Conservation (phyloP, 2,329 filamentous ascomycete species). For the Exophiala mesophila region DNA sequence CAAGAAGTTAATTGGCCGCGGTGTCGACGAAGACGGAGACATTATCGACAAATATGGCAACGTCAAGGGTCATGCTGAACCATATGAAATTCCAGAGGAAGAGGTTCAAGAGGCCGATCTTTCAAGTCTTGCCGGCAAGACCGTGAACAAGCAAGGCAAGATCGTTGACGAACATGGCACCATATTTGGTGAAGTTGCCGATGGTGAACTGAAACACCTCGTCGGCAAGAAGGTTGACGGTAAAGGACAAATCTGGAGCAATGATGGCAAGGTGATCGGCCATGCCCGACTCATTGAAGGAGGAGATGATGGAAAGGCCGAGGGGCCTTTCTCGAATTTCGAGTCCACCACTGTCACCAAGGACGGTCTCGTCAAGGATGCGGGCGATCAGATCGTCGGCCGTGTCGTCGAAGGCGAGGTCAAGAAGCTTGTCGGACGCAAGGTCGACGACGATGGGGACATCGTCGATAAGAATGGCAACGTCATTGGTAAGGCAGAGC, state of each 20-base stretch:
- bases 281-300: constrained; percentile 54
- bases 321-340: constrained; percentile 54
- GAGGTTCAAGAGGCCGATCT: constrained; percentile 47
- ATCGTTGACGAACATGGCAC: constrained; percentile 57
- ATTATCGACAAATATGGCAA: constrained; percentile 71
- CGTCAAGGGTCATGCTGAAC: constrained; percentile 56
- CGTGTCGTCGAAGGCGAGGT: constrained; percentile 60
- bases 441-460: constrained; percentile 65
- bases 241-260: constrained; percentile 60
- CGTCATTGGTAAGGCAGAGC: constrained; percentile 61
- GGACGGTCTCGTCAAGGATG: constrained; percentile 51
- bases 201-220: constrained; percentile 53
- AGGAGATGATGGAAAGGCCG: constrained; percentile 37
- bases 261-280: constrained; percentile 57
- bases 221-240: constrained; percentile 59
- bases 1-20: constrained; percentile 66
- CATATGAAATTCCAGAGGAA: constrained; percentile 48
- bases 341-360: constrained; percentile 53
- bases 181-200: constrained; percentile 53
- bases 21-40: constrained; percentile 77
- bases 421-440: constrained; percentile 59
- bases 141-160: constrained; percentile 60
- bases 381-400: constrained; percentile 53
- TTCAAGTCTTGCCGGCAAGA: constrained; percentile 57
- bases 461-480: constrained; percentile 65